Percentiles rank a stretch among this genome's conserved stretches.
phyloP scores from a whole-genome alignment of 2,329 filamentous ascomycete species.

The Sporothrix pallida region DNA sequence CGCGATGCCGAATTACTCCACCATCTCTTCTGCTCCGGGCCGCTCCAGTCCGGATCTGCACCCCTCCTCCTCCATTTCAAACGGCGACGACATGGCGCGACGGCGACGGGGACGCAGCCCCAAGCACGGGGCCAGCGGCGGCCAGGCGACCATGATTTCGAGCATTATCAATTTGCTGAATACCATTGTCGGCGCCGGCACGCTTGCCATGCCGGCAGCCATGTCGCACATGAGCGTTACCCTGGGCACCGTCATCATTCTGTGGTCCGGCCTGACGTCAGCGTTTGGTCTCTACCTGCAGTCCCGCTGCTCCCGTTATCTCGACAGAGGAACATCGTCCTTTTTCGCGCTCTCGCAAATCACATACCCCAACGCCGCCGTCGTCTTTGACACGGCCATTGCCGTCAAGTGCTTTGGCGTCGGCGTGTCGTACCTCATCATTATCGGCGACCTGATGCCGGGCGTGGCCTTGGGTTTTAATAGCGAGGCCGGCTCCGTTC shows the following conservation, averaged over 20 bases:
- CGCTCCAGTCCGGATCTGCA: slow-evolving; percentile 40
- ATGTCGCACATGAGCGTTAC: slow-evolving; percentile 95
- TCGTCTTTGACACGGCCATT: slow-evolving; percentile 94
- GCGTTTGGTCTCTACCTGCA: slow-evolving; percentile 96
- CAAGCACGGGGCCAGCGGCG: slow-evolving; percentile 72
- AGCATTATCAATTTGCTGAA: slow-evolving; percentile 96
- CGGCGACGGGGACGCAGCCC: slow-evolving; percentile 65
- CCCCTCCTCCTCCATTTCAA: slow-evolving; percentile 19
- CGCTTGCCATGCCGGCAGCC: slow-evolving; percentile 92
- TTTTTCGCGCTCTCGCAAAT: slow-evolving; percentile 98
- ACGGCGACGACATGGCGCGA: slow-evolving; percentile 57
- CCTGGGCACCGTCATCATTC: slow-evolving; percentile 79
- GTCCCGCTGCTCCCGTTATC: slow-evolving; percentile 87
- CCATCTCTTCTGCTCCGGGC: slow-evolving; percentile 56
- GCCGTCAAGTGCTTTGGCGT: slow-evolving; percentile 98
- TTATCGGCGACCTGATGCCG: slow-evolving; percentile 98
- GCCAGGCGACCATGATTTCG: slow-evolving; percentile 85
- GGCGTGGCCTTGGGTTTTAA: slow-evolving; percentile 82
- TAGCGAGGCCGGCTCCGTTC: slow-evolving; percentile 62
- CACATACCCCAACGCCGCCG: slow-evolving; percentile 93
- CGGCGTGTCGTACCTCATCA: slow-evolving; percentile 95
- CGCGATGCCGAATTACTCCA: slow-evolving; percentile 61
- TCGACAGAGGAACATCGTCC: slow-evolving; percentile 85
- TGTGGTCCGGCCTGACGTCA: slow-evolving; percentile 89
- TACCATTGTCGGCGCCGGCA: slow-evolving; percentile 94